Evolutionary conservation across 108 stramenopile genomes (phyloP).

Genomic region (Cyclotella atomus): DNA sequence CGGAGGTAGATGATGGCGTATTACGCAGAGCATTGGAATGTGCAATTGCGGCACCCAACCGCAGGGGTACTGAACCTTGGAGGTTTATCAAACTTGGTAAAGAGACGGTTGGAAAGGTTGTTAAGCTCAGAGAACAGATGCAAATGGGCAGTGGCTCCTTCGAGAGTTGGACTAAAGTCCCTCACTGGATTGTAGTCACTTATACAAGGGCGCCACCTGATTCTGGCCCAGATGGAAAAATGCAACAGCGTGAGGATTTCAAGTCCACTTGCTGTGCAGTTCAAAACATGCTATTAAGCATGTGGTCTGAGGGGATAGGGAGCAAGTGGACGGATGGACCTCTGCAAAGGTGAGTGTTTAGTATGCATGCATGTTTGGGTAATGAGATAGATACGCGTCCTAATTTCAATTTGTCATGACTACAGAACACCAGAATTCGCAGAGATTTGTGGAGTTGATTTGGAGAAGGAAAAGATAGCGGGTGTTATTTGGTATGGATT

Average conservation of each 20-base stretch:
- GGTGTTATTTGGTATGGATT: constrained; percentile 79
- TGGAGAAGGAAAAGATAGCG: constrained; percentile 56
- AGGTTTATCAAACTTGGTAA: constrained; percentile 67
- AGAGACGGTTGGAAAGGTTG: constrained; percentile 59
- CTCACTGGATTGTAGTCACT: constrained; percentile 78
- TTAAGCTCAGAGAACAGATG: constrained; percentile 40
- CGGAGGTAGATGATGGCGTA: constrained; percentile 65
- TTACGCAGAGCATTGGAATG: constrained; percentile 65
- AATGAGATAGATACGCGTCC: too few relatives aligned
- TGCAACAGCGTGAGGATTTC: constrained; percentile 61
- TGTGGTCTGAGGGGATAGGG: constrained; percentile 78
- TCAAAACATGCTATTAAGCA: constrained; percentile 69
- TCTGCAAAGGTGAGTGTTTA: too few relatives aligned
- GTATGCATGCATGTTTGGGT: too few relatives aligned
- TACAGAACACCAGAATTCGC: constrained; percentile 70
- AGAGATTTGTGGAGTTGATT: constrained; percentile 65
- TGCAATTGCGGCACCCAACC: constrained; percentile 77
- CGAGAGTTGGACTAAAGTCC: constrained; percentile 58
- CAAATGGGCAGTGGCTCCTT: constrained; percentile 40
- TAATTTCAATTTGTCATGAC: too few relatives aligned
- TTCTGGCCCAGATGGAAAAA: constrained; percentile 51
- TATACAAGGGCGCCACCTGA: constrained; percentile 30
- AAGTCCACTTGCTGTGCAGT: constrained; percentile 66
- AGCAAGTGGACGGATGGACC: constrained; percentile 79
- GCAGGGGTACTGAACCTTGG: constrained; percentile 70